Evolutionary conservation across 192 early-diverging fungal species (phyloP).

Genomic region (Thamnidium elegans): DNA sequence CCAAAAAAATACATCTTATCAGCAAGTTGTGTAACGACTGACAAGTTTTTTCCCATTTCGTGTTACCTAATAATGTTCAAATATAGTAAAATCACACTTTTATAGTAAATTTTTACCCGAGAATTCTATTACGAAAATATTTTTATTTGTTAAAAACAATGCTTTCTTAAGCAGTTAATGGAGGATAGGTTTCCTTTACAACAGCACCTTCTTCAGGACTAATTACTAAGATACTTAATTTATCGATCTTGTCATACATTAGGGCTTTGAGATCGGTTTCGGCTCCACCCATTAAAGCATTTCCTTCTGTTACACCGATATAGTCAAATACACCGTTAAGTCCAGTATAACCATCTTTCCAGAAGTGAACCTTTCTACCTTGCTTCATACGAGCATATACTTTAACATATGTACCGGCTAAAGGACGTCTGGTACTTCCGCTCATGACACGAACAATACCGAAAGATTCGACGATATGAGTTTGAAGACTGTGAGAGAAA

Average conservation of each 20-base stretch:
- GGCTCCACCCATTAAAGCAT: slow-evolving; percentile 17
- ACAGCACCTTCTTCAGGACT: slow-evolving; percentile 25
- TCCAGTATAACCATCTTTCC: slow-evolving; percentile 54
- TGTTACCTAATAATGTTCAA: background rate
- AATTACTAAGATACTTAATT: slow-evolving; percentile 23
- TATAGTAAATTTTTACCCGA: no score
- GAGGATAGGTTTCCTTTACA: slow-evolving; percentile 29
- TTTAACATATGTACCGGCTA: slow-evolving; percentile 49
- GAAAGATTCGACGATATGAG: slow-evolving; percentile 37
- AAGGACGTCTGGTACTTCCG: slow-evolving; percentile 27
- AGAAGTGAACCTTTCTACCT: slow-evolving; percentile 33
- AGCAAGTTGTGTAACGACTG: no score
- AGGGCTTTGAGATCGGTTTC: background rate
- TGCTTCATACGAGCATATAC: slow-evolving; percentile 42
- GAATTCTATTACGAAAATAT: no score
- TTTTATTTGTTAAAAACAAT: no score
- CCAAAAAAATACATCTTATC: no score
- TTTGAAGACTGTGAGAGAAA: slow-evolving; percentile 41
- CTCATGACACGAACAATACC: slow-evolving; percentile 40
- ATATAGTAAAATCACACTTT: no score
- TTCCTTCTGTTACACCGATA: slow-evolving; percentile 38
- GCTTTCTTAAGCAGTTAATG: background rate
- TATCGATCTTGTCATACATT: slow-evolving; percentile 12
- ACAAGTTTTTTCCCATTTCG: no score
- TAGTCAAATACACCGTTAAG: slow-evolving; percentile 51